Evolutionary conservation across 495 filamentous ascomycete species (phyloP), one percentile per base, ranked within the genome.

Genomic region (Aeminium ludgeri): DNA sequence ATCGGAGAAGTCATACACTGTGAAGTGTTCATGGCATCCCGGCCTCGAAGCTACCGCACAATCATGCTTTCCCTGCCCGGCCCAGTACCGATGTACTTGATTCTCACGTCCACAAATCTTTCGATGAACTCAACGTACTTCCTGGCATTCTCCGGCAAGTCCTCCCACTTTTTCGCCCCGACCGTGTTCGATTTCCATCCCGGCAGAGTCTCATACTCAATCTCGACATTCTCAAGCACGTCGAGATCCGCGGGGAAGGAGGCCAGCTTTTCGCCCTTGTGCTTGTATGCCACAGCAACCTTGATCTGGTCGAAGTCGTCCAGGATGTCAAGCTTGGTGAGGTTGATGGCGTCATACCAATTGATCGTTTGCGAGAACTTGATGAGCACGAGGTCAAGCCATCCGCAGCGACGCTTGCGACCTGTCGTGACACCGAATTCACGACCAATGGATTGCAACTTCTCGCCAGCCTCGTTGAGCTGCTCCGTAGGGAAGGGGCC

Each of bases 401-500:
- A 92, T 20, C 86, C 86, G 55, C 86, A 93, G 34, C 86, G 73
- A 16, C 86, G 76, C 49, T 64, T 73, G 39, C 86, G 73, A 43
- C 86, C 86, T 17, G 86, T 93, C 32, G 78, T 93, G 27, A 81
- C 81, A 44, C 84, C 85, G 56, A 76, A 76, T 61, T 84, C 79
- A 23, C 60, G 59, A 27, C 78, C 79, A 27, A 74, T 58, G 33
- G 45, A 42, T 56, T 82, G 78, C 36, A 82, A 66, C 49, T 72
- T 73, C 10, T 78, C 69, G 46, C 78, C 78, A 32, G 60, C 58
- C 34, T 64, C 69, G 51, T 80, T 80, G 35, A 76, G 55, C 48
- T 82, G 75, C 55, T 94, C 86, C 2, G 79, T 83, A 31, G 83
- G 82, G 65, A 95, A 89, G 6, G 82, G 80, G 5, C 86, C 86